Evolutionary conservation across 202 grass and related monocot genomes (phyloP).

Genomic region (Dendrocalamus latiflorus): DNA sequence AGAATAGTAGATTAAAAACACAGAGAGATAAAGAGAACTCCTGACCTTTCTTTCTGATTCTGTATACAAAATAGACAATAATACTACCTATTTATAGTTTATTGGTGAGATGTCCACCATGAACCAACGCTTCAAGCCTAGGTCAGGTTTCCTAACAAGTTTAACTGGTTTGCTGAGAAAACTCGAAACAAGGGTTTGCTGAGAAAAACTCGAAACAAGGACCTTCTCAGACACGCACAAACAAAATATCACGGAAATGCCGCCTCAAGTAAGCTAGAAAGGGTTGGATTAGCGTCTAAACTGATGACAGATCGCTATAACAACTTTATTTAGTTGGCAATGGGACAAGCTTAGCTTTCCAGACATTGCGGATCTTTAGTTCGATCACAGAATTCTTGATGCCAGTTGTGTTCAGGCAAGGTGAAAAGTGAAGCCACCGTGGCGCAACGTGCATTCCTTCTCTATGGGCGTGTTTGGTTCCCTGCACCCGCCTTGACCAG

Average conservation of each 20-base stretch:
- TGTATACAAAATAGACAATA: too few species aligned
- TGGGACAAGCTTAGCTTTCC: background rate
- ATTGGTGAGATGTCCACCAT: too few species aligned
- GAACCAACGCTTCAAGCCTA: too few species aligned
- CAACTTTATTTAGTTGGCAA: background rate
- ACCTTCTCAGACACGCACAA: background rate
- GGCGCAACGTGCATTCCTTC: background rate
- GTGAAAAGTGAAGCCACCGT: background rate
- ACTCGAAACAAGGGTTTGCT: too few species aligned
- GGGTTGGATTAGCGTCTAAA: background rate
- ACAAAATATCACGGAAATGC: background rate
- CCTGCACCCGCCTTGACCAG: too few species aligned
- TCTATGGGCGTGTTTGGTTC: too few species aligned
- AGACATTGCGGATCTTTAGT: background rate
- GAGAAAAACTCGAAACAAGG: slow-evolving; percentile 5
- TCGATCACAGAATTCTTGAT: background rate
- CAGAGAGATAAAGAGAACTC: too few species aligned
- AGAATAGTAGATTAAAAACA: too few species aligned
- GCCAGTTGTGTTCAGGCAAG: background rate
- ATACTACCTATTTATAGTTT: too few species aligned
- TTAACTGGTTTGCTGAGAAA: background rate
- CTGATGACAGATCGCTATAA: background rate
- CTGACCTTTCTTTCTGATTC: too few species aligned
- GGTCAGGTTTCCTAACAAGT: too few species aligned
- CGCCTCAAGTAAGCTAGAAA: background rate